Conservation (phyloP, 2,329 filamentous ascomycete species). For the Aspergillus sp. region DNA sequence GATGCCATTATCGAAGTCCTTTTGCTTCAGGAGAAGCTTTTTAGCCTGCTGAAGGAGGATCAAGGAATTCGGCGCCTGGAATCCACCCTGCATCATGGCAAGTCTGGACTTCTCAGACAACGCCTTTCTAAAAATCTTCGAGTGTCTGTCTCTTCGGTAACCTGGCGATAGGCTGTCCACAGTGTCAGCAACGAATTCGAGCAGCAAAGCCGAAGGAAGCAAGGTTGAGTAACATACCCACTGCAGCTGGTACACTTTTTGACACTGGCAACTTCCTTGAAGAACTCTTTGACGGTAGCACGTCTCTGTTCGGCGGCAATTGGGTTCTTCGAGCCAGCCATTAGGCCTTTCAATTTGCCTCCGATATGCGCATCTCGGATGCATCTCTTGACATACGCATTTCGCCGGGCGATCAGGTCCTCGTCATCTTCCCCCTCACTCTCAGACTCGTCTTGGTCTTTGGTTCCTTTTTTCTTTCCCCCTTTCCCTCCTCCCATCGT, state of each 20-base stretch:
- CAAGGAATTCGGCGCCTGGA: constrained; percentile 63
- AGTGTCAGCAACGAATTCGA: neutral
- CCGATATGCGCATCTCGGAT: constrained; percentile 52
- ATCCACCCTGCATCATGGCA: constrained; percentile 61
- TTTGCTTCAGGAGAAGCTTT: constrained; percentile 26
- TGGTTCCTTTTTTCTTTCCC: constrained; percentile 35
- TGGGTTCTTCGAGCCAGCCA: constrained; percentile 63
- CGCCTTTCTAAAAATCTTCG: constrained; percentile 87
- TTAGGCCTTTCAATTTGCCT: constrained; percentile 34
- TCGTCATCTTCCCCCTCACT: constrained; percentile 51
- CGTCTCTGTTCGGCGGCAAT: constrained; percentile 68
- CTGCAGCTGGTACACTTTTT: constrained; percentile 61
- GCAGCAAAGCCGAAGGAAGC: neutral
- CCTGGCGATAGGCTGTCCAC: constrained; percentile 59
- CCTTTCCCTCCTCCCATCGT: constrained; percentile 36
- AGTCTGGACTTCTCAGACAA: constrained; percentile 64
- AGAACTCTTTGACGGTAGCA: constrained; percentile 69
- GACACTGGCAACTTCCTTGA: constrained; percentile 59
- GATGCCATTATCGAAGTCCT: constrained; percentile 17
- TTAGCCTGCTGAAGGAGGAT: constrained; percentile 46
- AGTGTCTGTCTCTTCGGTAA: constrained; percentile 81
- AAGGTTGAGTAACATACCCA: constrained; percentile 32
- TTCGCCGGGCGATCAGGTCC: constrained; percentile 46
- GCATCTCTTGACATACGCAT: constrained; percentile 61
- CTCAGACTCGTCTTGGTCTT: constrained; percentile 51